A percentile compares a stretch with the other conserved stretches of the same genome.
Evolutionary conservation across 352 stramenopile genomes (phyloP).

Genomic region (Pythium pectinolyticum): DNA sequence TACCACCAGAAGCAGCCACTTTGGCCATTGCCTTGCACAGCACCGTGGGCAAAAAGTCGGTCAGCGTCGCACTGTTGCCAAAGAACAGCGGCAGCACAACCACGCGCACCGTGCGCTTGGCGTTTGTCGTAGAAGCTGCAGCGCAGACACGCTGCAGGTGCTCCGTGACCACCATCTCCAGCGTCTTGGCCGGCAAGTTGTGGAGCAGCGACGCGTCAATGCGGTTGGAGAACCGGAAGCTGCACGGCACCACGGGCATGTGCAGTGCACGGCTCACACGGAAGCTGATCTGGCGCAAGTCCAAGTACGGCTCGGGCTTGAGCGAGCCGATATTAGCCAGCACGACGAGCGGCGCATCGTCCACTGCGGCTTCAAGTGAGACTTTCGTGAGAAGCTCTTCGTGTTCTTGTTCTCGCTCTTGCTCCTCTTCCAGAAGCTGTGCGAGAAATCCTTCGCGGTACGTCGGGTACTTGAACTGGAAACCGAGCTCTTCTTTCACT

Average conservation of each 20-base stretch:
- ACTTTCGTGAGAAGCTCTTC: too few species aligned
- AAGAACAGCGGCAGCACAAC: constrained; percentile 83
- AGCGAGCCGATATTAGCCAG: constrained; percentile 80
- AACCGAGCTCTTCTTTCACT: constrained; percentile 76
- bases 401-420: too few species aligned
- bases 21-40: constrained; percentile 44
- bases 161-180: constrained; percentile 60
- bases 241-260: constrained; percentile 62
- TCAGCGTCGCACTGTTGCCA: constrained; percentile 71
- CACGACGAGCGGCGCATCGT: constrained; percentile 43
- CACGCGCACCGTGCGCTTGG: too few species aligned
- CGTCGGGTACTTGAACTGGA: constrained; percentile 68
- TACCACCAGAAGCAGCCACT: constrained; percentile 1
- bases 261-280: constrained; percentile 58
- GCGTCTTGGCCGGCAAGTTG: constrained; percentile 57
- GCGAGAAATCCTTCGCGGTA: constrained; percentile 82
- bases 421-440: constrained; percentile 79
- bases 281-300: constrained; percentile 74
- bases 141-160: constrained; percentile 31
- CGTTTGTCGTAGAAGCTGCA: too few species aligned
- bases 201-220: constrained; percentile 60
- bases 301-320: constrained; percentile 61
- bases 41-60: constrained; percentile 68
- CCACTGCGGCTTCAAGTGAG: not conserved
- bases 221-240: constrained; percentile 78